Evolutionary conservation across 73 alveolate genomes (phyloP).

Genomic region (Paramecium tetraurelia): DNA sequence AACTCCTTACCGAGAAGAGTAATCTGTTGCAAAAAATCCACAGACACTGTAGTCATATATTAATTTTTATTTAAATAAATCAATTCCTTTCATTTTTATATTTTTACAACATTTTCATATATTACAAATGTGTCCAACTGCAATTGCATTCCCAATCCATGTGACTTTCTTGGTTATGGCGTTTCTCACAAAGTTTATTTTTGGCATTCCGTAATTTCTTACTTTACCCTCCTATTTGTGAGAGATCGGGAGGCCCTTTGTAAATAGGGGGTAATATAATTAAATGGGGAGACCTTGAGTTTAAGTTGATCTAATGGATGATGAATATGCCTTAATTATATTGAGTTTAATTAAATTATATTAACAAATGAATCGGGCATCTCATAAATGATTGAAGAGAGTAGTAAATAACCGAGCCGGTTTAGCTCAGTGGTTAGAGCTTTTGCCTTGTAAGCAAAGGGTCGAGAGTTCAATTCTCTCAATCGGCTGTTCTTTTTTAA

Average conservation of each 20-base stretch:
- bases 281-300: background rate
- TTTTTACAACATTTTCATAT: background rate
- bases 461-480: slow-evolving; percentile 60
- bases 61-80: background rate
- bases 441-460: slow-evolving; percentile 61
- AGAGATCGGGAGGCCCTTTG: background rate
- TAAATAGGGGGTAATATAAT: background rate
- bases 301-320: background rate
- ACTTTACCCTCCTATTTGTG: background rate
- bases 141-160: background rate
- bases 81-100: background rate
- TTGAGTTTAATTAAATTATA: background rate
- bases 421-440: slow-evolving; percentile 62
- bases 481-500: slow-evolving; percentile 48
- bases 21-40: slow-evolving; percentile 23
- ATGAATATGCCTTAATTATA: background rate
- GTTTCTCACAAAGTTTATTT: background rate
- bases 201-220: background rate
- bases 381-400: background rate
- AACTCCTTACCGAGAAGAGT: background rate
- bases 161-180: background rate
- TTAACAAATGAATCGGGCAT: background rate
- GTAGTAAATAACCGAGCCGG: slow-evolving; percentile 7
- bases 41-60: slow-evolving; percentile 39
- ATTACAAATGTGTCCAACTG: background rate